Base-by-base conservation (phyloP, 2,329 filamentous ascomycete species). In the Aspergillus uvarum region DNA sequence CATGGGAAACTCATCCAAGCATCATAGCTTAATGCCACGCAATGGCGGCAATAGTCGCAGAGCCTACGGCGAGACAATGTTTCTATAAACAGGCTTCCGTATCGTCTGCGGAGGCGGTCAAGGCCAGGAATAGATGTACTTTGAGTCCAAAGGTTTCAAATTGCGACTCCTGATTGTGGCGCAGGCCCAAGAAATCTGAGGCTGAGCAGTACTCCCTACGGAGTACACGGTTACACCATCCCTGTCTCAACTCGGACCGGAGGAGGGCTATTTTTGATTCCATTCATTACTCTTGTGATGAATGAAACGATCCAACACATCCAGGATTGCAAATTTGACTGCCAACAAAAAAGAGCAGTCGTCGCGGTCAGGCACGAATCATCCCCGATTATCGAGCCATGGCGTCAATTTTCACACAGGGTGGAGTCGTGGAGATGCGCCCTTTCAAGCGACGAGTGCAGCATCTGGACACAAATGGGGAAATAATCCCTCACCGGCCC, bases 21-120 rank as follows among this genome's bases (percentile, higher is more conserved):
- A 51, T 31, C 22, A 32, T 32, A 58, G 49, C 56, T 52, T 53
- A 52, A 58, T 31, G 53, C 49, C 32, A 58, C 35, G 22, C 24
- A 29, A 7, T 49, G 11, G 24, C 29, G 26, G 26, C 26, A 29
- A 29, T 29, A 29, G 26, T 29, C 26, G 26, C 26, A 29, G 7
- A 1, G 14, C 22, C 24, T 31, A 19, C 10, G 21, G 4, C n/a
- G 32, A 51, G 26, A 32, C 29, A 31, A 32, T 19, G 31, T 32
- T 52, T 52, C 29, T 35, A 52, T 35, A 52, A 22, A 52, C 50
- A 44, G 38, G 38, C n/a, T 19, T 14, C 38, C 38, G 14, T 44
- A 16, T 44, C 14, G 7, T 44, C 38, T 44, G 38, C 38, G 38
- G 38, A 44, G 38, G 38, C 38, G 38, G 38, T 44, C 38, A 44